Evolutionary conservation across 2,329 filamentous ascomycete species (phyloP), one percentile per base, ranked within the genome.

Genomic region (Rhinocladiella mackenziei): DNA sequence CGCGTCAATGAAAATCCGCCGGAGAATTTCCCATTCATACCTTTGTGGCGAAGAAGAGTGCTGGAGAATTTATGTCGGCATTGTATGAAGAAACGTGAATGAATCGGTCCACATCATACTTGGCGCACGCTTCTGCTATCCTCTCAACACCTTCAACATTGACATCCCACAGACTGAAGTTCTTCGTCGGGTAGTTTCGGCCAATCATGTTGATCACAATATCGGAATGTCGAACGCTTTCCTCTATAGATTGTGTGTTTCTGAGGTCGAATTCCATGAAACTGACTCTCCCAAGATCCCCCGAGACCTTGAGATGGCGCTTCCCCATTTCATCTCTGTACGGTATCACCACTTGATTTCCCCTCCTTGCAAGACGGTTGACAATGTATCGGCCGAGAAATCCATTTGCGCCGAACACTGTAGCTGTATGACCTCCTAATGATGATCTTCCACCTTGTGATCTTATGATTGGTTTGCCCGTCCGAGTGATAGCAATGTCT

Each of bases 291-390:
- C 92, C 92, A 50, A 98, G 75, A 69, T 98, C 92, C 69, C 92
- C 92, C n/a, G 88, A 77, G 47, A 95, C 82, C 73, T 97, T 97
- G 62, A 98, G 75, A 72, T 97, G 91, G 58, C 92, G 84, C 78
- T 97, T 97, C 58, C 84, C 76, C 89, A 96, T 97, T 70, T 97
- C 92, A 74, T 98, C 92, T 33, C 92, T 84, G 76, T 81, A 98
- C 37, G 92, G 92, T 48, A 97, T 70, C 48, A 98, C 81, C 29
- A 98, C 92, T 28, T 85, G 95, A 69, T 88, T 94, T 82, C 92
- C 92, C 71, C 89, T 81, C 54, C 86, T 83, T 58, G 92, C 91
- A 64, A 98, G 77, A 66, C 88, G 80, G 72, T 96, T 95, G 64
- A 98, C 92, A 64, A 98, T 94, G 68, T 98, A 98, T 64, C 92